Percentiles rank a stretch among this genome's conserved stretches.
Conservation (phyloP, 2,329 filamentous ascomycete genomes). For the Myriosclerotinia scirpicola region DNA sequence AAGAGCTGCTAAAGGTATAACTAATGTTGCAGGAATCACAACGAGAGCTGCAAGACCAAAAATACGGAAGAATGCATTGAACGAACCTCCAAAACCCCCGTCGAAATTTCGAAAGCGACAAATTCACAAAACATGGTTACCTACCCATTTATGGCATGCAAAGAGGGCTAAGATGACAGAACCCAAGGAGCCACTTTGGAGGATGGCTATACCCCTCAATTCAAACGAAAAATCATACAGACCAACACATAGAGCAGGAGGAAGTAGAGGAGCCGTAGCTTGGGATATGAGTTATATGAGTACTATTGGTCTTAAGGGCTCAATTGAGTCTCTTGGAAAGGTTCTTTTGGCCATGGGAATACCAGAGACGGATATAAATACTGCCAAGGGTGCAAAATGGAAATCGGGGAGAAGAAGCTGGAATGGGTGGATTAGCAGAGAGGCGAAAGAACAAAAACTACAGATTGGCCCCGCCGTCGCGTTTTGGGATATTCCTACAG, state of each 20-base stretch:
- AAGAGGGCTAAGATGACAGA: conserved; percentile 89
- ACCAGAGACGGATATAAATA: conserved; percentile 60
- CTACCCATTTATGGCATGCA: conserved; percentile 90
- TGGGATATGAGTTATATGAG: conserved; percentile 97
- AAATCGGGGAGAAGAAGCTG: conserved; percentile 58
- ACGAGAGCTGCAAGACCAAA: conserved; percentile 57
- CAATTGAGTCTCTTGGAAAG: conserved; percentile 60
- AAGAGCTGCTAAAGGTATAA: conserved; percentile 45
- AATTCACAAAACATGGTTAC: conserved; percentile 86
- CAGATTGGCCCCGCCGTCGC: conserved; percentile 71
- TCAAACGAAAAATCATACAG: conserved; percentile 89
- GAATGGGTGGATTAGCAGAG: conserved; percentile 58
- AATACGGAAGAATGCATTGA: conserved; percentile 68
- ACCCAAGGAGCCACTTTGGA: conserved; percentile 79
- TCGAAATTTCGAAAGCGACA: conserved; percentile 83
- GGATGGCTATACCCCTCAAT: conserved; percentile 80
- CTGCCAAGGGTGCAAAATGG: conserved; percentile 68
- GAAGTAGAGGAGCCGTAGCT: conserved; percentile 72
- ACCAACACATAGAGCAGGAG: conserved; percentile 77
- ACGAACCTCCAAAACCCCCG: conserved; percentile 59
- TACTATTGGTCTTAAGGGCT: conserved; percentile 76
- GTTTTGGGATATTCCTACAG: conserved; percentile 62
- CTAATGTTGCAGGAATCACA: conserved; percentile 38
- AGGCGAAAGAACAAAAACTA: conserved; percentile 52
- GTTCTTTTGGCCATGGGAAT: conserved; percentile 67